These are phyloP conservation scores for Beta macrorhiza DNA, from an alignment of 179 eudicot genomes.

Conservation along the genomic window DNA sequence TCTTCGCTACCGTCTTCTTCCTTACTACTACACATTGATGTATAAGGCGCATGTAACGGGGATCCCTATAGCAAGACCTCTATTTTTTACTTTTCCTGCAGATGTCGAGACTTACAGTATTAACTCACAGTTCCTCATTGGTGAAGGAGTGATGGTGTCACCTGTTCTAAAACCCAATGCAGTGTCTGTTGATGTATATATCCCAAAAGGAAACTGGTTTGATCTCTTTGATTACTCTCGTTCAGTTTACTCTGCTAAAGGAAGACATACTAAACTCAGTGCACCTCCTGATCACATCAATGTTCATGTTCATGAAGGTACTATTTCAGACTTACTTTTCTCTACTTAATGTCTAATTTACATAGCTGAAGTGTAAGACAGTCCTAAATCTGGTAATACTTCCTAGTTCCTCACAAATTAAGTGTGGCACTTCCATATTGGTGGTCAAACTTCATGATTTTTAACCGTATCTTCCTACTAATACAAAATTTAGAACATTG, in stretches of 20 bases:
- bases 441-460: too few species aligned
- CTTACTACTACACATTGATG: conserved; percentile 69
- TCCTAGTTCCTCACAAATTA: too few species aligned
- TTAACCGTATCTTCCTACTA: too few species aligned
- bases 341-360: too few species aligned
- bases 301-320: conserved; percentile 68
- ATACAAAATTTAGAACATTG: too few species aligned
- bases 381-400: too few species aligned
- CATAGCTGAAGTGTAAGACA: too few species aligned
- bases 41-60: conserved; percentile 63
- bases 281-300: conserved; percentile 66
- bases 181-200: conserved; percentile 53
- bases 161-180: conserved; percentile 54
- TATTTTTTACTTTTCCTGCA: conserved; percentile 70
- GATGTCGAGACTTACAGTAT: conserved; percentile 54
- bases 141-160: conserved; percentile 67
- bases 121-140: conserved; percentile 65
- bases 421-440: too few species aligned
- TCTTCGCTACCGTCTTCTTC: conserved; percentile 71
- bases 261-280: conserved; percentile 39
- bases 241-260: conserved; percentile 36
- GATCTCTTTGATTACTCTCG: conserved; percentile 57
- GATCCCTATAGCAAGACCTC: conserved; percentile 66
- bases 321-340: too few species aligned
- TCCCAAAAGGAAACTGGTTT: conserved; percentile 79